Base-by-base conservation (phyloP, 257 asterid genomes). In the Salvia hispanica region DNA sequence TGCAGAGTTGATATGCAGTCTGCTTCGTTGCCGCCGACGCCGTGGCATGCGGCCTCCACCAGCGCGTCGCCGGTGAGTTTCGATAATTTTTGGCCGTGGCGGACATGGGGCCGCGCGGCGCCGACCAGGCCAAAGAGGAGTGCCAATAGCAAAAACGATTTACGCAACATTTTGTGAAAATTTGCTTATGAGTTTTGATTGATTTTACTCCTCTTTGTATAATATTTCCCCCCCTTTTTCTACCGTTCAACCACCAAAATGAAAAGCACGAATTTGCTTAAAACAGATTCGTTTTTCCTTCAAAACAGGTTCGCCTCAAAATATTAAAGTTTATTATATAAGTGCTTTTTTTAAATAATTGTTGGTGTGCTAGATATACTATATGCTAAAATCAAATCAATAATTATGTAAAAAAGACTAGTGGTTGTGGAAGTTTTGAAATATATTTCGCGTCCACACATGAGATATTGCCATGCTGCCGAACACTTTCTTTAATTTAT, bases 1-100 rank as follows among this genome's bases (percentile, higher is more conserved):
- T 76, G 69, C 44, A 83, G 74, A 7, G 52, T 54, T 1, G 76
- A 45, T 4, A 69, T 4, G 70, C 89, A 83, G 16, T 72, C 76
- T 1, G 71, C 1, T 37, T 74, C 78, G 46, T 58, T 45, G 3
- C 28, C 53, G 0, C 79, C 82, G 21, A 62, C 33, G 58, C 86
- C 88, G 0, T 28, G 42, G 66, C 89, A 83, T 0, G 86, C 86
- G 2, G 73, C 72, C n/a, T 60, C 34, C 12, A 83, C 67, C 64
- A 83, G 75, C 11, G 81, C 62, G 0, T 74, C 73, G 16, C 78
- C 81, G 18, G 81, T 46, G 0, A 52, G 57, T 4, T 16, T 16
- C 0, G 80, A 54, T 3, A 74, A 28, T 64, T 73, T 76, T 33
- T 44, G 44, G 0, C n/a, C 39, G 8, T n/a, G 53, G 67, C 2